These are phyloP conservation scores for Cytidiella melzeri DNA, from an alignment of 768 basidiomycete genomes.

Conservation along the genomic window DNA sequence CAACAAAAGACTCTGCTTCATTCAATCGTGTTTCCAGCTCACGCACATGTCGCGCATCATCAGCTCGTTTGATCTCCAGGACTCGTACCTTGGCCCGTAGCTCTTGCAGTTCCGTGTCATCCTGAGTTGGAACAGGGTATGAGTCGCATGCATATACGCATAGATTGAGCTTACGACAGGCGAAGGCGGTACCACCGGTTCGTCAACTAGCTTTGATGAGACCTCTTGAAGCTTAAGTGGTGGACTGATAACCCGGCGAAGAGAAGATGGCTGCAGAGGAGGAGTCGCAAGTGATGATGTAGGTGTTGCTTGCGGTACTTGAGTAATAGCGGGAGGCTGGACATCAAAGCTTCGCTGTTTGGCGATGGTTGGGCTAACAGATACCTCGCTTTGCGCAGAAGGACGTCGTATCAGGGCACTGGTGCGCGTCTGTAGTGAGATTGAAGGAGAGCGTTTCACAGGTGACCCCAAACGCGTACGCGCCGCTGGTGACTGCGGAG, in stretches of 20 bases:
- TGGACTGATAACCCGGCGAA: constrained; percentile 8
- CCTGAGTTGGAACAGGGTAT: constrained; percentile 20
- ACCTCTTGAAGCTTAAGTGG: constrained; percentile 10
- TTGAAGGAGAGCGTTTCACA: constrained; percentile 45
- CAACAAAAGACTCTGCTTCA: constrained; percentile 79
- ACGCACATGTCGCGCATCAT: constrained; percentile 79
- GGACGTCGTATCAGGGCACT: constrained; percentile 36
- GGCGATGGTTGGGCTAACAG: constrained; percentile 21
- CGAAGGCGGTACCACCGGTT: constrained; percentile 15
- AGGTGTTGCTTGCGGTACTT: constrained; percentile 7
- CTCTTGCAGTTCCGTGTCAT: constrained; percentile 70
- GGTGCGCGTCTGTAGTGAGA: constrained; percentile 43
- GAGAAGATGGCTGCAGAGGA: constrained; percentile 10
- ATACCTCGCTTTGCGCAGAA: constrained; percentile 30
- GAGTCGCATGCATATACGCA: constrained; percentile 10
- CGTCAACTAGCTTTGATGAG: constrained; percentile 11
- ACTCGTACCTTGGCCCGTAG: constrained; percentile 78
- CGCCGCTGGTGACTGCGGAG: constrained; percentile 25
- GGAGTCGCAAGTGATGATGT: not conserved
- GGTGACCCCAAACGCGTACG: constrained; percentile 37
- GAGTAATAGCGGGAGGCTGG: not conserved
- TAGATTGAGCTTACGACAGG: constrained; percentile 14
- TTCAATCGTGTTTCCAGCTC: constrained; percentile 79
- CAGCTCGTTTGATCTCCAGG: constrained; percentile 79
- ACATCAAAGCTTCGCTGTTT: constrained; percentile 28